Evolutionary conservation across 306 rosid species (phyloP).

Genomic region (Inga oerstediana): DNA sequence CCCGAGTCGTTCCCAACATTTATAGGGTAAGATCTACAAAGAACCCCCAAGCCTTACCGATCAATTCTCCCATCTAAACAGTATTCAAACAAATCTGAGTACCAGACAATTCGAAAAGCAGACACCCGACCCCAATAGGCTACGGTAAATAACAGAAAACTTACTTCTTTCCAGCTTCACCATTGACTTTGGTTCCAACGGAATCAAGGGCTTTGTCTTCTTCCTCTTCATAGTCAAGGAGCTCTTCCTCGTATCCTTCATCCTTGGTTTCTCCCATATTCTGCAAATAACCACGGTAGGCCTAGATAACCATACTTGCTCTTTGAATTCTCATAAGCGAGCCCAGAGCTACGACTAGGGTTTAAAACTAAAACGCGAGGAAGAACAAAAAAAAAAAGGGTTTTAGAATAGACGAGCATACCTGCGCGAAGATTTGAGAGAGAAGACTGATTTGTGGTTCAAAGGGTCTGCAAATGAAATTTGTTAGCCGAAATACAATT

Average conservation of each 20-base stretch:
- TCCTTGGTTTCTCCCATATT: conserved; percentile 81
- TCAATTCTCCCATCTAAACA: not conserved
- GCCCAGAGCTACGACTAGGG: conserved; percentile 33
- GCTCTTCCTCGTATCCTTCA: conserved; percentile 84
- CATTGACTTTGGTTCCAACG: conserved; percentile 67
- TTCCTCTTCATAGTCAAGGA: conserved; percentile 83
- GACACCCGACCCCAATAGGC: not conserved
- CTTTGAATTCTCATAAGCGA: not conserved
- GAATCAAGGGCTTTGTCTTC: conserved; percentile 82
- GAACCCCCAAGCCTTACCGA: not conserved
- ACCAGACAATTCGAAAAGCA: not conserved
- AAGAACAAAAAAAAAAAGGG: conserved; percentile 30
- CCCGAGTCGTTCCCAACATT: not conserved
- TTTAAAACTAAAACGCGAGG: conserved; percentile 11
- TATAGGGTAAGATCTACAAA: not conserved
- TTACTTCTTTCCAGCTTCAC: conserved; percentile 77
- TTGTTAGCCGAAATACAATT: conserved; percentile 54
- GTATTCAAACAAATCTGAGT: not conserved
- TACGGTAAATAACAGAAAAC: not conserved
- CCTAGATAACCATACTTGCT: not conserved
- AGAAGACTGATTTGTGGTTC: conserved; percentile 36
- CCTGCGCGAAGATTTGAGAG: conserved; percentile 38
- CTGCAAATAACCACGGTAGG: conserved; percentile 29
- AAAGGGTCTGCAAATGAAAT: conserved; percentile 71
- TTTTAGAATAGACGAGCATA: conserved; percentile 20